Evolutionary conservation across 805 yeast genomes (phyloP).

Genomic region (Yamadazyma ubonensis): DNA sequence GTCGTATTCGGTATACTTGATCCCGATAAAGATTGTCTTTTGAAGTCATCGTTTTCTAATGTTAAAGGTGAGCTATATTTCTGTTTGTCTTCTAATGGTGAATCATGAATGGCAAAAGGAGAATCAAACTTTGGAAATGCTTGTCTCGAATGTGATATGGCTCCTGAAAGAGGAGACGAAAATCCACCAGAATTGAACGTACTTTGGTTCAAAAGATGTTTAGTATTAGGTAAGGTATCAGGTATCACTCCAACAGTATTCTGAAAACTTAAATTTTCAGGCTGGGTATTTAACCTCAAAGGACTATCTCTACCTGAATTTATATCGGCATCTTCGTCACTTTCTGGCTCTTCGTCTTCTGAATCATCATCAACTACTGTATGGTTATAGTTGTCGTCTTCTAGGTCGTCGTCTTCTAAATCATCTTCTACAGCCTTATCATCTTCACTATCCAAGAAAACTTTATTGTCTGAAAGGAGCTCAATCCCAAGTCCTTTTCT

Average conservation of each 20-base stretch:
- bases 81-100: conserved; percentile 15
- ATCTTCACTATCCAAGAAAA: conserved; percentile 14
- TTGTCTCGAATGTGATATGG: background rate
- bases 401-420: conserved; percentile 14
- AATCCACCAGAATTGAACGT: conserved; percentile 13
- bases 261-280: conserved; percentile 16
- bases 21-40: conserved; percentile 3
- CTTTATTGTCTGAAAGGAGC: conserved; percentile 11
- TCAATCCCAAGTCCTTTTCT: conserved; percentile 16
- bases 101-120: conserved; percentile 16
- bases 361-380: conserved; percentile 9
- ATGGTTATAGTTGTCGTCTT: conserved; percentile 9
- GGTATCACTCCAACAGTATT: conserved; percentile 15
- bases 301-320: conserved; percentile 24
- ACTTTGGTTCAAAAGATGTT: conserved; percentile 6
- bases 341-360: conserved; percentile 26
- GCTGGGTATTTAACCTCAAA: conserved; percentile 25
- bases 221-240: conserved; percentile 13
- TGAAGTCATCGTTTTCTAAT: conserved; percentile 14
- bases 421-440: conserved; percentile 12
- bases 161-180: conserved; percentile 17
- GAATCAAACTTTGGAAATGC: conserved; percentile 18
- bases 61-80: conserved; percentile 15
- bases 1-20: background rate
- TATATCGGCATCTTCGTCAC: conserved; percentile 39